These are phyloP conservation scores for Ambispora gerdemannii DNA, from an alignment of 192 early-diverging fungal genomes.

Conservation along the genomic window DNA sequence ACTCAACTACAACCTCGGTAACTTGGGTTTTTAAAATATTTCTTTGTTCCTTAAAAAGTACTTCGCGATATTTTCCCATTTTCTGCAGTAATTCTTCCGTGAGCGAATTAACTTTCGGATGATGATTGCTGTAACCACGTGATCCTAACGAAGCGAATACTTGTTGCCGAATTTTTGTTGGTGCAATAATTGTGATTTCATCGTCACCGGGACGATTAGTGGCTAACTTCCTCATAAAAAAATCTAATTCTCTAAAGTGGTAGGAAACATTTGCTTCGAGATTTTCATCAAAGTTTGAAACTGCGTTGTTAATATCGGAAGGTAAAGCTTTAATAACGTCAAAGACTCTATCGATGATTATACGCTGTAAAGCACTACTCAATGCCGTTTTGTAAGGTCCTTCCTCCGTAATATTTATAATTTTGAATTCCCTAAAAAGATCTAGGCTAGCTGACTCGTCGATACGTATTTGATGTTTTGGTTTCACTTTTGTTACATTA, in stretches of 20 bases:
- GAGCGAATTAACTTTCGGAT: not conserved
- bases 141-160: not conserved
- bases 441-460: too few relatives aligned
- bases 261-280: not conserved
- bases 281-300: too few relatives aligned
- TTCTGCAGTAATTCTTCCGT: not conserved
- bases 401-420: not conserved
- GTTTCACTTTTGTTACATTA: conserved; percentile 3
- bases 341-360: not conserved
- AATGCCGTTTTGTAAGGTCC: not conserved
- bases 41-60: not conserved
- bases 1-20: not conserved
- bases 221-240: not conserved
- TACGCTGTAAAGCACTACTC: not conserved
- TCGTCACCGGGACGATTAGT: not conserved
- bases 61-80: not conserved
- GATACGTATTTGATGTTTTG: too few relatives aligned
- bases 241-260: not conserved
- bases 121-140: not conserved
- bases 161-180: conserved; percentile 4
- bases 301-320: not conserved
- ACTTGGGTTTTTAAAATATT: not conserved
- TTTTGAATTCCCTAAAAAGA: not conserved
- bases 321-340: not conserved
- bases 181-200: not conserved